Base-by-base conservation (phyloP, 371 early-diverging fungal species). In the Fennellomyces sp. region DNA sequence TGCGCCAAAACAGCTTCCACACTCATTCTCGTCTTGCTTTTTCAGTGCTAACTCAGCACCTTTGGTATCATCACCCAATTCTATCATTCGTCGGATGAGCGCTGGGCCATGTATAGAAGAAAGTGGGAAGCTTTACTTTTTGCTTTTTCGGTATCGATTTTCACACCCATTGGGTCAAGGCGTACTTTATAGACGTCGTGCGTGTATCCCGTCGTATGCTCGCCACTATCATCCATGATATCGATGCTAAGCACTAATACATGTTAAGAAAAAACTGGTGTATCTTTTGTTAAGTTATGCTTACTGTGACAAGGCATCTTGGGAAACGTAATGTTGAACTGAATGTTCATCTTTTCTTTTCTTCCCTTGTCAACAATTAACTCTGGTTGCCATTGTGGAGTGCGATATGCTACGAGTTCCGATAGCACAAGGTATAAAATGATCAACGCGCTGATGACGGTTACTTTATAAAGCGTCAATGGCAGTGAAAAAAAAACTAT, bases 171-270 rank as follows among this genome's bases (percentile, higher is more conserved):
- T n/a, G 72, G 60, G 63, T 88, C 84, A 28, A 96, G 65, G 41
- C 96, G 84, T 19, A 86, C 84, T 70, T 96, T 97, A 58, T 82
- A 87, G 5, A 97, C 86, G 50, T 88, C 85, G 69, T 94, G 91
- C 11, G 81, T 82, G 48, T 92, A 80, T 52, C 91, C 91, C 64
- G 87, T 86, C 56, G 94, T 91, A 65, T 93, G 90, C 64, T 94
- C 94, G 5, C 97, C 96, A 21, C 93, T 79, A 15, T 92, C 91
- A 73, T 97, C 98, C 94, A 97, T 94, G 15, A 97, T 92, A 75
- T 97, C 97, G 55, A 96, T 78, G 59, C 86, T 92, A 25, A 96
- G 75, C 53, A 95, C 90, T 91, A n/a, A n/a, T n/a, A n/a, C n/a
- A n/a, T n/a, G n/a, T n/a, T n/a, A n/a, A n/a, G n/a, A n/a, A n/a